A percentile compares a stretch with the other conserved stretches of the same genome.
These are phyloP conservation scores for Wolfiporia cocos DNA, from an alignment of 1,284 basidiomycete genomes.

Conservation along the genomic window DNA sequence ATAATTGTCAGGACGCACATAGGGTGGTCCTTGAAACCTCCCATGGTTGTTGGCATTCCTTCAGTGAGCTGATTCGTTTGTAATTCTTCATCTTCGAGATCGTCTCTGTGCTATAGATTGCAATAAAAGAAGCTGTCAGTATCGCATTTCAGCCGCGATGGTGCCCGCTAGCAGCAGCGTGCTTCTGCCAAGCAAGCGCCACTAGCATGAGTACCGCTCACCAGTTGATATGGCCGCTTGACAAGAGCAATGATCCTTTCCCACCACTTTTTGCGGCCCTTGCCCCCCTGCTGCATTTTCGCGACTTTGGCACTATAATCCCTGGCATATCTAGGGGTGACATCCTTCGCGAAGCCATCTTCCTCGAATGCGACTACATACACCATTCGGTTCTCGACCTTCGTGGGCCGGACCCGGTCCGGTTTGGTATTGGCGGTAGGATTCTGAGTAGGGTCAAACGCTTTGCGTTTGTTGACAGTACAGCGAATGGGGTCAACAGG, in stretches of 20 bases:
- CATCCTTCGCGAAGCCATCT: slow-evolving; percentile 72
- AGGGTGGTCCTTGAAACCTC: slow-evolving; percentile 95
- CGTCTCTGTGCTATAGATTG: slow-evolving; percentile 77
- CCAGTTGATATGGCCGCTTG: slow-evolving; percentile 74
- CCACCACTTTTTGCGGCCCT: slow-evolving; percentile 85
- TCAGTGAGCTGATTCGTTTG: slow-evolving; percentile 75
- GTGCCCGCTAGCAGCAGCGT: no score
- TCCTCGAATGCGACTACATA: slow-evolving; percentile 97
- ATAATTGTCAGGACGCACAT: slow-evolving; percentile 43
- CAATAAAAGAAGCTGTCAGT: neutral
- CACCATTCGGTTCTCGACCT: slow-evolving; percentile 78
- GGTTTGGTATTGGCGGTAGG: slow-evolving; percentile 28
- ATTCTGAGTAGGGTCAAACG: slow-evolving; percentile 72
- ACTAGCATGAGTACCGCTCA: slow-evolving; percentile 33
- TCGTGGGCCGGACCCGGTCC: slow-evolving; percentile 20
- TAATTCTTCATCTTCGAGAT: slow-evolving; percentile 92
- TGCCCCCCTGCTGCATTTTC: slow-evolving; percentile 74
- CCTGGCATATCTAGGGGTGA: slow-evolving; percentile 75
- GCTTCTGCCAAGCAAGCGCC: no score
- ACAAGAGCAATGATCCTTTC: slow-evolving; percentile 56
- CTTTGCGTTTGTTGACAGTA: slow-evolving; percentile 73
- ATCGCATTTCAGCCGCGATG: neutral
- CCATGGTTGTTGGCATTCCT: slow-evolving; percentile 91
- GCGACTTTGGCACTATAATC: slow-evolving; percentile 81
- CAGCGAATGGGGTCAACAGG: slow-evolving; percentile 87